Evolutionary conservation across 2,329 filamentous ascomycete genomes (phyloP), one percentile per base, ranked within the genome.

Genomic region (Seiridium unicorne): DNA sequence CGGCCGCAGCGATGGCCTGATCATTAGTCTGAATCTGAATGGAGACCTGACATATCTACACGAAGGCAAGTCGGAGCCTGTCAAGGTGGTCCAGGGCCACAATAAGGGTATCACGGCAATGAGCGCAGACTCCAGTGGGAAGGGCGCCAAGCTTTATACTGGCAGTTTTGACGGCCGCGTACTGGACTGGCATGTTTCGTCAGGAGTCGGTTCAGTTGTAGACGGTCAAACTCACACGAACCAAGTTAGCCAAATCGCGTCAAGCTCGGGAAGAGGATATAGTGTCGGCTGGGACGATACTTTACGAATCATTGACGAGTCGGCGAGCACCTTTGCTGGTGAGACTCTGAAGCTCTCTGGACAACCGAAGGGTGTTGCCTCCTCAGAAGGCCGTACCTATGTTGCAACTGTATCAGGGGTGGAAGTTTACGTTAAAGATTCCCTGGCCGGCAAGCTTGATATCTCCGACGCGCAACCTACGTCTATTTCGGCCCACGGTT

Each of bases 241-340:
- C 73, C 93, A 96, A 73, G 87, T 98, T 56, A 86, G 88, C 3
- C 90, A 91, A 55, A 89, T 99, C 64, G 80, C 89, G 3, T 78
- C 86, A 1, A 79, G 79, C 6, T 72, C 80, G 2, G 84, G 87
- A 40, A 84, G 87, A 65, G 85, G 92, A n/a, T 93, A 91, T 77
- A 94, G 89, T 69, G 90, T 94, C 57, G 93, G 89, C 64, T 99
- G 94, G 95, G 95, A 99, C 71, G 95, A 99, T 73, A 92, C 89
- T 1, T 81, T 98, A 42, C 89, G 93, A 63, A 89, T 85, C 48
- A 83, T 96, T 42, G 93, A 96, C 65, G 83, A 89, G 61, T 83
- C 87, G 1, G 86, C 89, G 57, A 89, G 87, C 69, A 91, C 88
- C 0, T 97, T 96, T 73, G 82, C 88, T 5, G 92, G 90, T 59